Conservation (phyloP, 164 flowering plant species). For the Umbilicus rupestris region DNA sequence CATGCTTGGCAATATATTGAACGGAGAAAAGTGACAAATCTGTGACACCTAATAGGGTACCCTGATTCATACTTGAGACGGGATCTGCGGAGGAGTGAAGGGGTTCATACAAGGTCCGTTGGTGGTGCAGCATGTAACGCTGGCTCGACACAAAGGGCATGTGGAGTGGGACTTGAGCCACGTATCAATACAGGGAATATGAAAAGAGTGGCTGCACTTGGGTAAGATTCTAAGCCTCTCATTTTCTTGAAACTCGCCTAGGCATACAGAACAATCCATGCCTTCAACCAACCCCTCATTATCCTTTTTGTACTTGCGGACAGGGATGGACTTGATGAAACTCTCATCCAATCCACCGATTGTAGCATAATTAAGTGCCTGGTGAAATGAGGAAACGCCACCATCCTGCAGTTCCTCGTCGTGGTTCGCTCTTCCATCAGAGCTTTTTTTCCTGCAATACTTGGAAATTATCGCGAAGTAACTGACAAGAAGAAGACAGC, state of each 20-base stretch:
- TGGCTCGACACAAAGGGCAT: slow-evolving; percentile 34
- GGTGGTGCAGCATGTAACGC: slow-evolving; percentile 1
- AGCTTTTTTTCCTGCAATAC: slow-evolving; percentile 27
- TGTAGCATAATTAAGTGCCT: not conserved
- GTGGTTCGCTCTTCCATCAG: not conserved
- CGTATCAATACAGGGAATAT: slow-evolving; percentile 36
- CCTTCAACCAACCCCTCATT: slow-evolving; percentile 23
- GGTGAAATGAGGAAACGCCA: not conserved
- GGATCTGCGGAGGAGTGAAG: not conserved
- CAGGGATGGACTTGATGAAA: slow-evolving; percentile 22
- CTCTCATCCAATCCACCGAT: slow-evolving; percentile 19
- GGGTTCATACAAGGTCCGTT: too few relatives aligned
- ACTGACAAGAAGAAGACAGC: slow-evolving; percentile 48
- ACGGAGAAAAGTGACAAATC: too few relatives aligned
- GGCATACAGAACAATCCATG: slow-evolving; percentile 37
- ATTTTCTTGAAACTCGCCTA: slow-evolving; percentile 30
- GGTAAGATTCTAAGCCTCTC: slow-evolving; percentile 33
- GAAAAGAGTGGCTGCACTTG: slow-evolving; percentile 41
- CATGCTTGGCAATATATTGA: too few relatives aligned
- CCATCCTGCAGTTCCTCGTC: not conserved
- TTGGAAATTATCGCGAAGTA: slow-evolving; percentile 57
- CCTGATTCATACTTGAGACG: not conserved
- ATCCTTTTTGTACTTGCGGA: slow-evolving; percentile 21
- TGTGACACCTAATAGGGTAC: too few relatives aligned
- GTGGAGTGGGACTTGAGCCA: slow-evolving; percentile 32